These are phyloP conservation scores for Phytophthora litchii DNA, from an alignment of 352 stramenopile species.

Conservation along the genomic window DNA sequence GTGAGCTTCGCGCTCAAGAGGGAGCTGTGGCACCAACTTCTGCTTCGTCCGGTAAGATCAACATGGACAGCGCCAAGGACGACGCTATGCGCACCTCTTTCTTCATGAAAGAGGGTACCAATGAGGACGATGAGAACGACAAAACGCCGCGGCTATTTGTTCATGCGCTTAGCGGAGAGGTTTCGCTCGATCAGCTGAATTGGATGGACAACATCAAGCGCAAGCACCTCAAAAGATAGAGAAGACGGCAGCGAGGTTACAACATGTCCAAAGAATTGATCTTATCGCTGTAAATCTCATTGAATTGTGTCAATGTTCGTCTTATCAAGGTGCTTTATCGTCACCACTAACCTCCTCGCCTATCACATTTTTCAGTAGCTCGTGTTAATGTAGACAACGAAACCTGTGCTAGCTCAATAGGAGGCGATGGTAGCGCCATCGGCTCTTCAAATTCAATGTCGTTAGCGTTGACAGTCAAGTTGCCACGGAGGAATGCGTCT, in stretches of 20 bases:
- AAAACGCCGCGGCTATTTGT: conserved; percentile 48
- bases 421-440: not conserved
- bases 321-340: not conserved
- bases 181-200: conserved; percentile 64
- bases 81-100: conserved; percentile 82
- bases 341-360: not conserved
- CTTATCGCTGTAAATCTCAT: not conserved
- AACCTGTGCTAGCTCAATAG: not conserved
- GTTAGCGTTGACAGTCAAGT: not conserved
- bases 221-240: conserved; percentile 60
- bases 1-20: conserved; percentile 40
- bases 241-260: not conserved
- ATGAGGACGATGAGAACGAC: conserved; percentile 9
- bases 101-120: conserved; percentile 51
- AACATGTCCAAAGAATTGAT: not conserved
- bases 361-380: not conserved
- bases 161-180: conserved; percentile 46
- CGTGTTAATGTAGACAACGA: not conserved
- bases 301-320: not conserved
- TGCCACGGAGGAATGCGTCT: conserved; percentile 2
- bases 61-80: conserved; percentile 68
- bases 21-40: conserved; percentile 4
- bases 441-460: not conserved
- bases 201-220: conserved; percentile 87
- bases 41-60: conserved; percentile 68